Percentiles rank a stretch among this genome's conserved stretches.
Conservation (phyloP, 345 rosid species). For the Lepidium didymum region DNA sequence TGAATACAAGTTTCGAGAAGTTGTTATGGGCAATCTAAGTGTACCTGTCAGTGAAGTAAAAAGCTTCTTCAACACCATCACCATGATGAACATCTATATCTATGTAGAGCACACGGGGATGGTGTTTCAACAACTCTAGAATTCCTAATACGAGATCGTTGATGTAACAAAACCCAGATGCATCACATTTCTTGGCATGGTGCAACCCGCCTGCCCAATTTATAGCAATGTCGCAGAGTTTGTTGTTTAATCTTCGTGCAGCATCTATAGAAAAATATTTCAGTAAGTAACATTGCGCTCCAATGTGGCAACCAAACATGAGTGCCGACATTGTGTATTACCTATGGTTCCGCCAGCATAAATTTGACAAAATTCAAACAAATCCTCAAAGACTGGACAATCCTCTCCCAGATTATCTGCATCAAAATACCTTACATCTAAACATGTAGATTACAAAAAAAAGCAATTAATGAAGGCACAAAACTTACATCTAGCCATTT, state of each 20-base stretch:
- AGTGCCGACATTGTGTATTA: constrained; percentile 6
- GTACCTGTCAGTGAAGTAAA: constrained; percentile 94
- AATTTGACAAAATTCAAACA: constrained; percentile 96
- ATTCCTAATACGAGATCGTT: constrained; percentile 96
- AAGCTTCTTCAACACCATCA: constrained; percentile 99
- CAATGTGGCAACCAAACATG: background rate
- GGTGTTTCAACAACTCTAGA: constrained; percentile 82
- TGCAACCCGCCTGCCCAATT: constrained; percentile 99
- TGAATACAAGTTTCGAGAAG: background rate
- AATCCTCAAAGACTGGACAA: constrained; percentile 93
- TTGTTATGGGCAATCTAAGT: background rate
- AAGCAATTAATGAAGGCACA: background rate
- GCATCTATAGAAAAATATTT: constrained; percentile 49
- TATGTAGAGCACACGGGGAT: constrained; percentile 80
- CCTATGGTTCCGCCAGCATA: constrained; percentile 99
- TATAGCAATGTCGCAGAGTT: constrained; percentile 91
- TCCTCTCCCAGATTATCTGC: constrained; percentile 95
- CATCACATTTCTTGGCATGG: constrained; percentile 96
- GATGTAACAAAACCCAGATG: constrained; percentile 98
- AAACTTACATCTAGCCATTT: constrained; percentile 60
- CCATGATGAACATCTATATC: constrained; percentile 99
- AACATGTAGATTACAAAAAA: background rate
- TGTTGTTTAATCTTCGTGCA: constrained; percentile 83
- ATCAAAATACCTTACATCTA: background rate
- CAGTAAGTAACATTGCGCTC: constrained; percentile 7